A percentile compares a stretch with the other conserved stretches of the same genome.
phyloP scores from a whole-genome alignment of 257 asterid genomes.

The Gentiana dahurica region DNA sequence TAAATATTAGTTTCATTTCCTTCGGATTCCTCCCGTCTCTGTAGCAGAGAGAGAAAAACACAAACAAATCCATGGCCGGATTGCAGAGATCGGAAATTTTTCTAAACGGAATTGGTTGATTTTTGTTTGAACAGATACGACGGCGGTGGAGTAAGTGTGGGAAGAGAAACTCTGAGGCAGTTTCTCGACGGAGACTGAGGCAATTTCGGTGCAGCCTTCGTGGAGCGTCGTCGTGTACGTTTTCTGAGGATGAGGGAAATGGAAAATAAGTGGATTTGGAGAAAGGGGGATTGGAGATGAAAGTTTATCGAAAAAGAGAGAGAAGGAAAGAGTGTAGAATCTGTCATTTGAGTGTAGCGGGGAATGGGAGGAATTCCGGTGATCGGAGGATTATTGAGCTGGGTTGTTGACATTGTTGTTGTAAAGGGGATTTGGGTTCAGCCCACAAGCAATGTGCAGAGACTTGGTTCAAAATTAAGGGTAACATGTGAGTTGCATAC shows the following conservation, averaged over 20 bases:
- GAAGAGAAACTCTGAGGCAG: constrained; percentile 5
- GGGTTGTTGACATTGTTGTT: constrained; percentile 23
- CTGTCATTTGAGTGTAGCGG: constrained; percentile 34
- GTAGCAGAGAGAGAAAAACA: too few relatives aligned
- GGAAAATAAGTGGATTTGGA: constrained; percentile 34
- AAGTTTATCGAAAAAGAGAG: constrained; percentile 16
- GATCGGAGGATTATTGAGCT: constrained; percentile 30
- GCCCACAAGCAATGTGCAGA: constrained; percentile 49
- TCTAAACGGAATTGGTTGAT: too few relatives aligned
- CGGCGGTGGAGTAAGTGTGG: too few relatives aligned
- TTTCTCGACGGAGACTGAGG: constrained; percentile 19
- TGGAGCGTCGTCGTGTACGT: constrained; percentile 12
- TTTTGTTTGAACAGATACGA: too few relatives aligned
- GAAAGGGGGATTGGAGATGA: constrained; percentile 33
- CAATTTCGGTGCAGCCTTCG: constrained; percentile 13
- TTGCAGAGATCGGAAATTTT: too few relatives aligned
- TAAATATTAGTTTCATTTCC: too few relatives aligned
- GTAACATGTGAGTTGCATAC: constrained; percentile 33
- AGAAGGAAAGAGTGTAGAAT: constrained; percentile 31
- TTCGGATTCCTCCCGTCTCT: too few relatives aligned
- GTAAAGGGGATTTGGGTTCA: constrained; percentile 50
- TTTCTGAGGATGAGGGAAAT: constrained; percentile 11
- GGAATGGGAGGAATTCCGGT: constrained; percentile 11
- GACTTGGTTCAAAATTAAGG: constrained; percentile 45
- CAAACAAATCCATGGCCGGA: too few relatives aligned